A percentile compares a stretch with the other conserved stretches of the same genome.
phyloP scores from a whole-genome alignment of 2,329 filamentous ascomycete genomes.

The Exophiala aquamarina region DNA sequence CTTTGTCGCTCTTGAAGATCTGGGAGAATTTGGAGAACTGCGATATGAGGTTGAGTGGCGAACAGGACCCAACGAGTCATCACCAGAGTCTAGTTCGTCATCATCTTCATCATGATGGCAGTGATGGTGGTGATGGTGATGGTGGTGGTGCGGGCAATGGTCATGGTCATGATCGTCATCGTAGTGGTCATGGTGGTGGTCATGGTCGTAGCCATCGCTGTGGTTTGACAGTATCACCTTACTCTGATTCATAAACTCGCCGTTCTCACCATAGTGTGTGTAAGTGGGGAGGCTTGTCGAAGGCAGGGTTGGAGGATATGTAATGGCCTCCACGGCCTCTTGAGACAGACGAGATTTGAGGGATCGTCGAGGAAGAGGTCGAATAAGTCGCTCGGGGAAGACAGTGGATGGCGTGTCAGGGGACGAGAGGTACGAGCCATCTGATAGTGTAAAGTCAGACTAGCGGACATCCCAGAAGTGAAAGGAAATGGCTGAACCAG shows the following conservation, averaged over 20 bases:
- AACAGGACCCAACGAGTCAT: constrained; percentile 54
- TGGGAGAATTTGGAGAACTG: constrained; percentile 37
- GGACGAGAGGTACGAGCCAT: constrained; percentile 50
- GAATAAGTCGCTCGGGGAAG: constrained; percentile 88
- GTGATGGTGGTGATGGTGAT: constrained; percentile 13
- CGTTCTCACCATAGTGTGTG: constrained; percentile 62
- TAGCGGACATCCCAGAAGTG: too few relatives aligned
- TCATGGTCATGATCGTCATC: constrained; percentile 32
- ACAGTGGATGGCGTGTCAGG: constrained; percentile 74
- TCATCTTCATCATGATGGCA: constrained; percentile 52
- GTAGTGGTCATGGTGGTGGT: constrained; percentile 29
- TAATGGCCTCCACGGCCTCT: constrained; percentile 77
- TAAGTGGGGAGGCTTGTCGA: constrained; percentile 73
- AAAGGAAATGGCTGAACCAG: too few relatives aligned
- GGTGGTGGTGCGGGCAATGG: constrained; percentile 13
- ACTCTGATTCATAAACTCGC: constrained; percentile 48
- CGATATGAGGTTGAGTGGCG: constrained; percentile 43
- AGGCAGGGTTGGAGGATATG: constrained; percentile 75
- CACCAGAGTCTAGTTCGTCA: constrained; percentile 47
- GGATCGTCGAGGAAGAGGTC: constrained; percentile 84
- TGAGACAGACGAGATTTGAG: constrained; percentile 84
- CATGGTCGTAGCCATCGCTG: constrained; percentile 32
- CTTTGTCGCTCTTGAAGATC: constrained; percentile 33
- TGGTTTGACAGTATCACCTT: constrained; percentile 49
- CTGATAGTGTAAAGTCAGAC: constrained; percentile 31